Evolutionary conservation across 345 rosid genomes (phyloP).

Genomic region (Euphorbia tirucalli): DNA sequence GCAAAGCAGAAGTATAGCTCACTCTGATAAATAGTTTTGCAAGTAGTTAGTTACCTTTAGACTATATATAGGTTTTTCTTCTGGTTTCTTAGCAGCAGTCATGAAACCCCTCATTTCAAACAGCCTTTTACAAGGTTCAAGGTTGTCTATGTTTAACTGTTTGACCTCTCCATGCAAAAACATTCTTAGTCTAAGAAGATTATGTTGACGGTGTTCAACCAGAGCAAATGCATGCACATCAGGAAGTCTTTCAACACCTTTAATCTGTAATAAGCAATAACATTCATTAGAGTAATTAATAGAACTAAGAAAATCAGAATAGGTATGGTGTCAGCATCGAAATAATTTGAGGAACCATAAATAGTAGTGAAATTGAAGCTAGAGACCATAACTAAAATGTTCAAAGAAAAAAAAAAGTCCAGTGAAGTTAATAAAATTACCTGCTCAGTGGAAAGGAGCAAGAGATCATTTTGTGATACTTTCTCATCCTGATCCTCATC

Average conservation of each 20-base stretch:
- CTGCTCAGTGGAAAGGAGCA: constrained; percentile 74
- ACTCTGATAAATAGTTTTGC: background rate
- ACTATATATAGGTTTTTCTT: constrained; percentile 56
- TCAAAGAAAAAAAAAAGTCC: background rate
- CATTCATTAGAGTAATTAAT: constrained; percentile 4
- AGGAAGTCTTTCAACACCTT: constrained; percentile 49
- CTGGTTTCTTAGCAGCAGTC: constrained; percentile 46
- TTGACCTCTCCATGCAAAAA: constrained; percentile 66
- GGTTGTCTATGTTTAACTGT: constrained; percentile 40
- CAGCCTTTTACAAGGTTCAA: constrained; percentile 48
- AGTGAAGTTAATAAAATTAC: constrained; percentile 29
- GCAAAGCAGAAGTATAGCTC: background rate
- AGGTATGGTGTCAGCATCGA: background rate
- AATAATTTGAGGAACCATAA: background rate
- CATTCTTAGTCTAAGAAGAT: constrained; percentile 77
- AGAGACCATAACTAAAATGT: background rate
- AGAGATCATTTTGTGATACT: constrained; percentile 72
- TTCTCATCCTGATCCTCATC: constrained; percentile 43
- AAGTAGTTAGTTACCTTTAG: constrained; percentile 60
- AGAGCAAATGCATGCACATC: constrained; percentile 78
- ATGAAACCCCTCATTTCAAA: constrained; percentile 52
- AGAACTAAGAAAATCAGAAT: background rate
- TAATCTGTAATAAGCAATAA: constrained; percentile 47
- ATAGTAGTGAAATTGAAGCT: background rate
- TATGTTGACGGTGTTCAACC: constrained; percentile 68